phyloP scores from a whole-genome alignment of 139 green algal species.

The Microglena sp. region DNA sequence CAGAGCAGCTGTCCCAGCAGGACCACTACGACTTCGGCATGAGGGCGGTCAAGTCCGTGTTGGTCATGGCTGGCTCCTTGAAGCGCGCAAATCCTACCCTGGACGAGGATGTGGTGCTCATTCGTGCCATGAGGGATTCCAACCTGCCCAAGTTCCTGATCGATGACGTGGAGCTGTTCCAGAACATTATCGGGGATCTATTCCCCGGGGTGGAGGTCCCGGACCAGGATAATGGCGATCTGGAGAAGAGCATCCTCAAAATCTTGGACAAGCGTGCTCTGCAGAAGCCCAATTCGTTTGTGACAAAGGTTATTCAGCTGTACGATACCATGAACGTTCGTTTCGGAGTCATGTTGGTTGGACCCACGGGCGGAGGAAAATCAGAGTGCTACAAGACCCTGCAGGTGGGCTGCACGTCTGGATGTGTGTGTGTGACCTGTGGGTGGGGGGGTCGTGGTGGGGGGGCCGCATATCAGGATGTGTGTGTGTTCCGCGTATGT shows the following conservation, averaged over 20 bases:
- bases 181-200: conserved; percentile 75
- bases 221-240: conserved; percentile 57
- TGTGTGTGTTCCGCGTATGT: too few relatives aligned
- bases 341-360: conserved; percentile 80
- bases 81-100: conserved; percentile 64
- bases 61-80: conserved; percentile 73
- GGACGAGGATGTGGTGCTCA: conserved; percentile 61
- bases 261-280: conserved; percentile 38
- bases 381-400: conserved; percentile 57
- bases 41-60: conserved; percentile 75
- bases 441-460: background rate
- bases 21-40: conserved; percentile 72
- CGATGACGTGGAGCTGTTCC: conserved; percentile 70
- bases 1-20: conserved; percentile 80
- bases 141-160: conserved; percentile 85
- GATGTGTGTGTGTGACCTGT: background rate
- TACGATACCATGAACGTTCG: conserved; percentile 79
- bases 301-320: conserved; percentile 77
- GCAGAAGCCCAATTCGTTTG: conserved; percentile 45
- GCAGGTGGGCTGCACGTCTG: too few relatives aligned
- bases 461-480: too few relatives aligned
- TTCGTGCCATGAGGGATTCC: conserved; percentile 70
- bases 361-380: conserved; percentile 66
- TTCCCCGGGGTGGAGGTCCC: conserved; percentile 68
- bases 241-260: conserved; percentile 46